Base-by-base conservation (phyloP, 768 basidiomycete species). In the Sutorius australiensis region DNA sequence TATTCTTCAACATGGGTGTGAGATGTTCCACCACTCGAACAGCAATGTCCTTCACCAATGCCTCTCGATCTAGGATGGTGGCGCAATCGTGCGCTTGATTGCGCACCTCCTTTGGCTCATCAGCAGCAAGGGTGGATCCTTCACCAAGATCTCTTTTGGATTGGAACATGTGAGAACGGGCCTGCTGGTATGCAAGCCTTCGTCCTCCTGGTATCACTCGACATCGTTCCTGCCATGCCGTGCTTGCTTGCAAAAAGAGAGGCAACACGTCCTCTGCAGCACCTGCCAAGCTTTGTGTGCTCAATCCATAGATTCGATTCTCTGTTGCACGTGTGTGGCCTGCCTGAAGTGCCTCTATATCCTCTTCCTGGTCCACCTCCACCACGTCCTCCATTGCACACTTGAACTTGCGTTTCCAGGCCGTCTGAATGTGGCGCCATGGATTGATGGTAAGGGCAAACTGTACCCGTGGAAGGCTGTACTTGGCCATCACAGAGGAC, bases 321-420 rank as follows among this genome's bases (percentile, higher is more conserved):
- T 53, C 39, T 9, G 52, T 53, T 0, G 27, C 11, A 1, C 33
- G 0, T 0, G 40, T 14, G 4, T 54, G 47, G 0, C 53, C 53
- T 1, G 48, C 53, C 3, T 54, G 43, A 1, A 54, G 3, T 0
- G 32, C 43, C 1, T 54, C 53, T 0, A 54, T 5, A 4, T 50
- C 27, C 0, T 54, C 38, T 5, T 19, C 13, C 2, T 3, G 1
- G 1, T 41, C 14, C 3, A 13, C 8, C 1, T 55, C 48, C 5
- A 13, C 0, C 0, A 54, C 0, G 4, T 46, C 48, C 1, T 55
- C 43, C 0, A 6, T 12, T 0, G 6, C 0, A 30, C 48, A 51
- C 4, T 6, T 46, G 38, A 55, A 41, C 31, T 55, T 55, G 36
- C 27, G 24, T 1, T 55, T 55, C 48, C 48, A 50, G 0, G 48